Base-by-base conservation (phyloP, 2,329 filamentous ascomycete genomes). In the Pestalotiopsis sp. region DNA sequence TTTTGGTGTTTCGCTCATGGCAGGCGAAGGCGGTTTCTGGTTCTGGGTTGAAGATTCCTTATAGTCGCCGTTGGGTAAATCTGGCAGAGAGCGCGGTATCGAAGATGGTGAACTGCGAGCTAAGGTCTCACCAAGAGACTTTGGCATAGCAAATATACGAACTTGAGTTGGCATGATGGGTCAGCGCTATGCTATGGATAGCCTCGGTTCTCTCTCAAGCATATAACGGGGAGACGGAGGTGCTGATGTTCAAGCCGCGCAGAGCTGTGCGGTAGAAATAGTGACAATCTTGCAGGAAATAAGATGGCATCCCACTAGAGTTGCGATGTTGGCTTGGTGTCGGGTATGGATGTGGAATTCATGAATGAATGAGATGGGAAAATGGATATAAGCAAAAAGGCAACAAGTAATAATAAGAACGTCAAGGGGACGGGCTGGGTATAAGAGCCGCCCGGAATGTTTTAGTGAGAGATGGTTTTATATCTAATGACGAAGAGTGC, bases 241-340 rank as follows among this genome's bases (percentile, higher is more conserved):
- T 97, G 82, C 90, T 88, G 75, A 97, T 90, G 78, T 92, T 95
- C 75, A 97, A 85, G 78, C 94, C 91, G 85, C 93, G 93, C 83
- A 97, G 84, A 78, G 93, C 92, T 81, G 91, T 97, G 85, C 93
- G 93, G 85, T 93, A 96, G 83, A 97, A 97, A 83, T 97, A 97
- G 80, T 97, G 93, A 77, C 93, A 97, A 82, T 97, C 92, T 86
- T 96, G 91, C 68, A 93, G 85, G 81, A 86, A 97, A 81, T 93
- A 95, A 76, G 87, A 82, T 85, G 92, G 92, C 93, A 97, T 97
- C 84, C 86, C 85, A 86, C 82, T 83, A 73, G 78, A 76, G 66
- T 69, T 72, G 67, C 74, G 71, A 71, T 70, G 7, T n/a, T 52
- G 17, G 20, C 17, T 6, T n/a, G n/a, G 45, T 20, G 45, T 52